Percentiles rank a stretch among this genome's conserved stretches.
Evolutionary conservation across 306 rosid genomes (phyloP).

Genomic region (Cucurbita ficifolia): DNA sequence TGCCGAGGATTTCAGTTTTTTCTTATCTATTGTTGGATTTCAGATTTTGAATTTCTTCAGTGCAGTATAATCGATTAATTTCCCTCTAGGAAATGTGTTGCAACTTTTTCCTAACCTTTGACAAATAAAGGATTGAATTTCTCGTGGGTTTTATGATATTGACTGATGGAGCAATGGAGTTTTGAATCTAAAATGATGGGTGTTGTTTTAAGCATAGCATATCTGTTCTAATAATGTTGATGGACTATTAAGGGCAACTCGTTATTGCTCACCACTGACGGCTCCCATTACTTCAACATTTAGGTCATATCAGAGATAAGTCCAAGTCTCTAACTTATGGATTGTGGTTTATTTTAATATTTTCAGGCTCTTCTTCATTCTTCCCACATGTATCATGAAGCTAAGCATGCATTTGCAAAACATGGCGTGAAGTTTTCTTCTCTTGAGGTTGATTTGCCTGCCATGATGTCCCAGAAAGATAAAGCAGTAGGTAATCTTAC

Average conservation of each 20-base stretch:
- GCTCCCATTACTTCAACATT: background rate
- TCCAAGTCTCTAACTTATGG: background rate
- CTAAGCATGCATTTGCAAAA: constrained; percentile 61
- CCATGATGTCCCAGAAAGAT: constrained; percentile 90
- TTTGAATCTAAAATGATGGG: background rate
- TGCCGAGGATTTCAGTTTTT: background rate
- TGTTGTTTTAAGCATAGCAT: background rate
- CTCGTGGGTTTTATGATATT: background rate
- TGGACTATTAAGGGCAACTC: background rate
- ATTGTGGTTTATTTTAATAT: background rate
- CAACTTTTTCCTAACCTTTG: background rate
- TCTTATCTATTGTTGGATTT: background rate
- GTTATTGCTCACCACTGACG: background rate
- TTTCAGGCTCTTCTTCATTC: constrained; percentile 92
- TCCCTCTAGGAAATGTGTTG: background rate
- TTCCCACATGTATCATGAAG: constrained; percentile 95
- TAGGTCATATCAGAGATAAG: background rate
- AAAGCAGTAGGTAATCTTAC: constrained; percentile 83
- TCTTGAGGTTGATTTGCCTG: constrained; percentile 79
- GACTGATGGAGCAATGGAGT: background rate
- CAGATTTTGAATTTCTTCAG: background rate
- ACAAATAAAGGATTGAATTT: background rate
- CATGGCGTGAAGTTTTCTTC: constrained; percentile 81
- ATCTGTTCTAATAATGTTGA: background rate
- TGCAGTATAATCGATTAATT: background rate